Evolutionary conservation across 306 rosid species (phyloP).

Genomic region (Abrus precatorius): DNA sequence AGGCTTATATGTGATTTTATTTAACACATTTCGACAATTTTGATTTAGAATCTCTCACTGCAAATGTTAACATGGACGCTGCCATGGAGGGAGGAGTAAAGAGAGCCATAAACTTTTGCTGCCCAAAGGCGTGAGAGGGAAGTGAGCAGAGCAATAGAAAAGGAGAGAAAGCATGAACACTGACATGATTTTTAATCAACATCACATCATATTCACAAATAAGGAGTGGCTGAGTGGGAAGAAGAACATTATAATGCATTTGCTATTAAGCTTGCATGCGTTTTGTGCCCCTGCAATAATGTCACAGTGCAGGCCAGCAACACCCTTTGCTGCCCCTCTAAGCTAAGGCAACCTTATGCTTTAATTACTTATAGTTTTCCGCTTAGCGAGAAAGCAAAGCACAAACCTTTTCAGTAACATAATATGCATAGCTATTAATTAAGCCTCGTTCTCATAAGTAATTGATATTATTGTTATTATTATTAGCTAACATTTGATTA

Average conservation of each 20-base stretch:
- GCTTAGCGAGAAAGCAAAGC: conserved; percentile 46
- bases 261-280: conserved; percentile 63
- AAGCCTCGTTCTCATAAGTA: not conserved
- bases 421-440: not conserved
- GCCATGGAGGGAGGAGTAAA: conserved; percentile 16
- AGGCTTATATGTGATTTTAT: not conserved
- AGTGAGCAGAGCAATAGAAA: conserved; percentile 7
- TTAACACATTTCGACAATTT: not conserved
- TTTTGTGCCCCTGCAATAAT: conserved; percentile 56
- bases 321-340: conserved; percentile 65
- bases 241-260: conserved; percentile 29
- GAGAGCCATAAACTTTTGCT: conserved; percentile 2
- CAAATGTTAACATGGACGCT: conserved; percentile 13
- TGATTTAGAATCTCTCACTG: not conserved
- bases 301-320: conserved; percentile 14
- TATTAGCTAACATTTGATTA: conserved; percentile 26
- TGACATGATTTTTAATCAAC: conserved; percentile 46
- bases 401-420: conserved; percentile 17
- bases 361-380: conserved; percentile 37
- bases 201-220: conserved; percentile 36
- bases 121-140: conserved; percentile 22
- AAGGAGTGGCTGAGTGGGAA: conserved; percentile 30
- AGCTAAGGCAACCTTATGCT: conserved; percentile 65
- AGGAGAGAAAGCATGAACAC: conserved; percentile 47
- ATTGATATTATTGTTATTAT: too few relatives aligned